phyloP scores from a whole-genome alignment of 2,329 filamentous ascomycete species.

The Phoma sp. region DNA sequence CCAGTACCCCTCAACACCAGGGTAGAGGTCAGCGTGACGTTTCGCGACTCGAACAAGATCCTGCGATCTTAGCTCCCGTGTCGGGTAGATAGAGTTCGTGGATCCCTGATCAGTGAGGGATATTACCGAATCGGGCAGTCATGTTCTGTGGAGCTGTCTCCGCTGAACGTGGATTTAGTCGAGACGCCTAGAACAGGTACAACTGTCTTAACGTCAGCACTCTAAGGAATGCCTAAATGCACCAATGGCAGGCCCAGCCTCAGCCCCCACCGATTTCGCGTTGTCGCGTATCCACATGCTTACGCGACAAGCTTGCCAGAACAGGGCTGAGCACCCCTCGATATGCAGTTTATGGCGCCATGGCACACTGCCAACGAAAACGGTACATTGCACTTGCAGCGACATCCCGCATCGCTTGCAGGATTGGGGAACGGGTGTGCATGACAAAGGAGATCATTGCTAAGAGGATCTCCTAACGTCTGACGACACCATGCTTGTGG shows the following conservation, averaged over 20 bases:
- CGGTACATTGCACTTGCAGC: conserved; percentile 23
- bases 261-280: conserved; percentile 6
- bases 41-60: conserved; percentile 27
- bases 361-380: conserved; percentile 21
- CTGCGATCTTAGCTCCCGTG: conserved; percentile 43
- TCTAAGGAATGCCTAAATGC: conserved; percentile 18
- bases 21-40: conserved; percentile 24
- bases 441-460: conserved; percentile 10
- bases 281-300: conserved; percentile 24
- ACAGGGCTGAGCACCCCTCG: conserved; percentile 13
- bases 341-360: conserved; percentile 22
- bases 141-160: conserved; percentile 19
- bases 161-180: conserved; percentile 11
- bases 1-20: conserved; percentile 7
- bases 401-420: conserved; percentile 23
- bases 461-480: conserved; percentile 25
- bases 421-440: conserved; percentile 3
- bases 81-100: conserved; percentile 40
- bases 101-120: conserved; percentile 28
- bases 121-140: conserved; percentile 21
- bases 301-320: conserved; percentile 17
- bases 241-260: conserved; percentile 28
- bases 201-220: conserved; percentile 33
- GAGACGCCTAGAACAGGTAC: conserved; percentile 29
- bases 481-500: conserved; percentile 24